Conservation (phyloP, 2,329 filamentous ascomycete species). For the Alternaria metachromatica region DNA sequence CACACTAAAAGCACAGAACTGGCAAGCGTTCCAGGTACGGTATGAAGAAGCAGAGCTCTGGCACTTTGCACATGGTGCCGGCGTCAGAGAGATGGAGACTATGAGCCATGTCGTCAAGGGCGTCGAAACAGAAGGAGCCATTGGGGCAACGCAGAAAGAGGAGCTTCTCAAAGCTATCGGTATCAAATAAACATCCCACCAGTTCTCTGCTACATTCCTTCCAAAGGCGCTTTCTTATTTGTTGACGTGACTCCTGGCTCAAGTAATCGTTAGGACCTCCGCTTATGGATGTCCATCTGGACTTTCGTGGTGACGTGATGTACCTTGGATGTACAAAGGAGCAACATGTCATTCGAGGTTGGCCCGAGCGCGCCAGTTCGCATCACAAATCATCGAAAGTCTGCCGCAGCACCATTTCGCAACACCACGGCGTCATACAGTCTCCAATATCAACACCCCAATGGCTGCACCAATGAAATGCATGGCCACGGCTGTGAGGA, state of each 20-base stretch:
- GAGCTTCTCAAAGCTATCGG: constrained; percentile 45
- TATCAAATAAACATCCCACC: constrained; percentile 36
- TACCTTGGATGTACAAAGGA: background rate
- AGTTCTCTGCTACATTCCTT: background rate
- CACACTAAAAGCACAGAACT: constrained; percentile 52
- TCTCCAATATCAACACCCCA: constrained; percentile 11
- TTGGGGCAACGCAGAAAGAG: constrained; percentile 23
- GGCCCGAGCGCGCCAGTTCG: constrained; percentile 14
- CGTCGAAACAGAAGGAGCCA: constrained; percentile 28
- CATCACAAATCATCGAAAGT: constrained; percentile 19
- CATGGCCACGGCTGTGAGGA: constrained; percentile 25
- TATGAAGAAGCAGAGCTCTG: constrained; percentile 49
- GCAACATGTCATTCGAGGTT: constrained; percentile 13
- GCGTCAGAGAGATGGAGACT: constrained; percentile 52
- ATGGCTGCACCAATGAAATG: constrained; percentile 41
- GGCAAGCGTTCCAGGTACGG: constrained; percentile 56
- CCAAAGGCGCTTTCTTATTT: background rate
- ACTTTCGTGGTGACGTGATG: background rate
- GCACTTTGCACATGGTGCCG: constrained; percentile 49
- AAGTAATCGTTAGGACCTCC: background rate
- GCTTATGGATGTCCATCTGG: background rate
- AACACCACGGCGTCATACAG: constrained; percentile 6
- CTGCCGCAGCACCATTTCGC: constrained; percentile 8
- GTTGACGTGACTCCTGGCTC: background rate
- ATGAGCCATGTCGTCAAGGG: constrained; percentile 54